Evolutionary conservation across 139 green algal genomes (phyloP), one percentile per base, ranked within the genome.

Genomic region (Chlamydomonas sp.): DNA sequence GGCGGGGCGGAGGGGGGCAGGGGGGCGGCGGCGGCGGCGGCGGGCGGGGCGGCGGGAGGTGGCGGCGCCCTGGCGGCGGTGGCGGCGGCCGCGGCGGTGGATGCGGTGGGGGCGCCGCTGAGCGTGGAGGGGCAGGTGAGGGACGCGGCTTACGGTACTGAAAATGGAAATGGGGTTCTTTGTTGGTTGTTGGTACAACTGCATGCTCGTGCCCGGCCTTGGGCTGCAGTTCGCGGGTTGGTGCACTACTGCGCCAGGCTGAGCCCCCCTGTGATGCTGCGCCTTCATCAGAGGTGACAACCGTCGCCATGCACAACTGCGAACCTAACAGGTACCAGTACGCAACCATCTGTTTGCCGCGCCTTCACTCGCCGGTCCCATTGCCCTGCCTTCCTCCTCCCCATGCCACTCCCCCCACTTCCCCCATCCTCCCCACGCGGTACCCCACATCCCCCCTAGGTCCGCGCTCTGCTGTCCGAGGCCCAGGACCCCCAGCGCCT

Each of bases 401-500:
- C 3, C 72, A 20, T 72, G 7, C 64, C 15, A 12, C 17, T 75
- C 15, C 2, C 6, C 69, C 1, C 49, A 82, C 6, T 9, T 31
- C 69, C 77, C 15, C 60, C 58, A 2, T 8, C 77, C 62, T 67
- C 20, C 49, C 63, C 12, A 20, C 62, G 12, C 16, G 62, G 0
- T 5, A 5, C 5, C 81, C 31, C 81, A 68, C 81, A 31, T 31
- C 2, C 59, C n/a, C 4, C 62, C 5, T 95, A 98, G 91, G 95
- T 98, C n/a, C 85, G 94, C 57, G 86, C 94, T 83, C 93, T 99
- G 82, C 89, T 99, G 64, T 83, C 93, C 12, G 95, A 98, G 31
- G 98, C 98, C 0, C 95, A 95, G 84, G 95, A 99, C 81, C 92
- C 94, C 4, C 89, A 98, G 58, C 95, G 94, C 16, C 93, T 99